Percentiles rank a stretch among this genome's conserved stretches.
phyloP scores from a whole-genome alignment of 768 basidiomycete species.

The Rhodosporidiobolus sp. region DNA sequence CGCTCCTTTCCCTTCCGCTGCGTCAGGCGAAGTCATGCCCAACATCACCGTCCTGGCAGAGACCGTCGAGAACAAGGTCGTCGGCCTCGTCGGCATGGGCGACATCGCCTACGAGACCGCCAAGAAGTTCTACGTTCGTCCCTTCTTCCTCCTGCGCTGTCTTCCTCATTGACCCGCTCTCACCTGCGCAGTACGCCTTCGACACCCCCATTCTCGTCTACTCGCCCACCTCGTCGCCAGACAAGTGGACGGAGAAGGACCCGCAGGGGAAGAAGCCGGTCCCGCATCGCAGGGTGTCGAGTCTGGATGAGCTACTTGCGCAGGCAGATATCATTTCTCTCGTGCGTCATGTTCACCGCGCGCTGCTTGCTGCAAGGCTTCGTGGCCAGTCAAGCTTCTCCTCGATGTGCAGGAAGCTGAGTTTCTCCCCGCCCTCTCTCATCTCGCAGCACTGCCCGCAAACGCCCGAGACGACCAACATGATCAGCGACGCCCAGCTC shows the following conservation, averaged over 20 bases:
- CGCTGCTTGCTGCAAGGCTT: too few species aligned
- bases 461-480: conserved; percentile 55
- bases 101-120: conserved; percentile 57
- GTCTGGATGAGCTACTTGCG: conserved; percentile 59
- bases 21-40: conserved; percentile 1
- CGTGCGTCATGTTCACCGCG: too few species aligned
- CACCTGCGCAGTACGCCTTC: conserved; percentile 61
- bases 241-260: conserved; percentile 57
- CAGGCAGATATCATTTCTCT: conserved; percentile 62
- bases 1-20: too few species aligned
- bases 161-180: neutral
- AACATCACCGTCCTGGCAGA: conserved; percentile 6
- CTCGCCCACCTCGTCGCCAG: conserved; percentile 61
- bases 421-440: too few species aligned
- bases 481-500: conserved; percentile 57
- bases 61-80: conserved; percentile 52
- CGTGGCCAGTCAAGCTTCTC: too few species aligned
- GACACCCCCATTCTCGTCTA: conserved; percentile 62
- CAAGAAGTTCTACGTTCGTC: conserved; percentile 49
- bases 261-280: conserved; percentile 53
- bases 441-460: conserved; percentile 59
- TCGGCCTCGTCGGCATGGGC: conserved; percentile 64
- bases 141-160: neutral
- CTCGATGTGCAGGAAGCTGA: too few species aligned
- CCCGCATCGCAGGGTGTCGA: conserved; percentile 35